Percentiles rank a stretch among this genome's conserved stretches.
Conservation (phyloP, 2,329 filamentous ascomycete genomes). For the Microcyclosporella mali region DNA sequence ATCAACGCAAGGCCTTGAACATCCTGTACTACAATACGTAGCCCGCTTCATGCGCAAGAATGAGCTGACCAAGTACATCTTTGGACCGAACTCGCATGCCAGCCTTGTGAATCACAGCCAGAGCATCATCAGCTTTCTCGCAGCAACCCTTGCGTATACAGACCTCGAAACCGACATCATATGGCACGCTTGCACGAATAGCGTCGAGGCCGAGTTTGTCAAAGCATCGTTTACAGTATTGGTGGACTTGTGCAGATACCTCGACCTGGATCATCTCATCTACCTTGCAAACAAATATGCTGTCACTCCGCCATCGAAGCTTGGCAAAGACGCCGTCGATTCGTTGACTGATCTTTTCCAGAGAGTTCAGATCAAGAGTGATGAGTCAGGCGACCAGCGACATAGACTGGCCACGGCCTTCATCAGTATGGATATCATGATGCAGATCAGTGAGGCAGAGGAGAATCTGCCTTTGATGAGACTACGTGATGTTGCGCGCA, state of each 20-base stretch:
- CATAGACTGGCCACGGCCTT: constrained; percentile 19
- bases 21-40: constrained; percentile 59
- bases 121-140: constrained; percentile 82
- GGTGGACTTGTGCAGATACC: constrained; percentile 42
- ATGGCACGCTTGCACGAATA: constrained; percentile 75
- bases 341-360: constrained; percentile 19
- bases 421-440: constrained; percentile 24
- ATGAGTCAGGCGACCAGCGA: constrained; percentile 1
- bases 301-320: constrained; percentile 28
- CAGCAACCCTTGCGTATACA: constrained; percentile 69
- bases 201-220: constrained; percentile 77
- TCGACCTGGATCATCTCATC: constrained; percentile 43
- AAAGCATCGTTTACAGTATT: constrained; percentile 71
- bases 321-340: constrained; percentile 21
- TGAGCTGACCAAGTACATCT: constrained; percentile 75
- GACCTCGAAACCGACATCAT: constrained; percentile 68
- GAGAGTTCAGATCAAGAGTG: constrained; percentile 8
- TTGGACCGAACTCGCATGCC: constrained; percentile 85
- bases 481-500: constrained; percentile 15
- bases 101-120: constrained; percentile 75
- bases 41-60: constrained; percentile 63
- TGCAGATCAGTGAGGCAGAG: constrained; percentile 12
- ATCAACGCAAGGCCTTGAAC: constrained; percentile 24
- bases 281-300: constrained; percentile 68
- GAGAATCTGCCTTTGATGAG: constrained; percentile 4